Base-by-base conservation (phyloP, 148 eudicot genomes). In the Euryodendron excelsum region DNA sequence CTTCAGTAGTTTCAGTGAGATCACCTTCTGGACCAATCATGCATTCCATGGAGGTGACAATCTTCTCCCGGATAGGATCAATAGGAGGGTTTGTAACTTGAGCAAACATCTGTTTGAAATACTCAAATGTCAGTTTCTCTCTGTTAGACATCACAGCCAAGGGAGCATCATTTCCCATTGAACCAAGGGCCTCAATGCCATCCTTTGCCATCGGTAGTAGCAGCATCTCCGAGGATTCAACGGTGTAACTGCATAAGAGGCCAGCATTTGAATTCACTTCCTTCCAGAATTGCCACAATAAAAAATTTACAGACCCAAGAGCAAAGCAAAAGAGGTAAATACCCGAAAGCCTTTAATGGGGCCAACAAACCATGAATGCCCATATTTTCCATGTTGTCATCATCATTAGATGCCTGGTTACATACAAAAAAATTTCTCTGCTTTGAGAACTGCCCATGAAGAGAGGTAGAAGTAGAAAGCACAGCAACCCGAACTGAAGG, bases 11-110 rank as follows among this genome's bases (percentile, higher is more conserved):
- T 86, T 96, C 99, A 13, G 98, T 96, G 37, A 96, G 97, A 86
- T 96, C 99, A 25, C 99, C 99, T 82, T 96, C 99, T 27, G 99
- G 98, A 77, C 99, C 99, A 64, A 96, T 87, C 99, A 96, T 96
- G 88, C 99, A 96, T 77, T 93, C 93, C 93, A 89, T 96, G 52
- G 99, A 96, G 48, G 99, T 96, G 78, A 96, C 99, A 50, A 96
- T 93, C 84, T 96, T 96, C 88, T 96, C 99, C 70, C 99, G 73
- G 23, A 96, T 96, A 75, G 99, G 99, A 84, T 96, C 99, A 39
- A 96, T 96, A 13, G 99, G 99, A 53, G 99, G 99, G 77, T 96
- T 96, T 28, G 99, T 93, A 31, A 96, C 99, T 85, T 96, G 99
- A 80, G 99, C 99, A 87, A 96, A 96, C 97, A 96, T 86, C 86